Conservation (phyloP, 2,329 filamentous ascomycete genomes). For the Coccinonectria pachysandricola region DNA sequence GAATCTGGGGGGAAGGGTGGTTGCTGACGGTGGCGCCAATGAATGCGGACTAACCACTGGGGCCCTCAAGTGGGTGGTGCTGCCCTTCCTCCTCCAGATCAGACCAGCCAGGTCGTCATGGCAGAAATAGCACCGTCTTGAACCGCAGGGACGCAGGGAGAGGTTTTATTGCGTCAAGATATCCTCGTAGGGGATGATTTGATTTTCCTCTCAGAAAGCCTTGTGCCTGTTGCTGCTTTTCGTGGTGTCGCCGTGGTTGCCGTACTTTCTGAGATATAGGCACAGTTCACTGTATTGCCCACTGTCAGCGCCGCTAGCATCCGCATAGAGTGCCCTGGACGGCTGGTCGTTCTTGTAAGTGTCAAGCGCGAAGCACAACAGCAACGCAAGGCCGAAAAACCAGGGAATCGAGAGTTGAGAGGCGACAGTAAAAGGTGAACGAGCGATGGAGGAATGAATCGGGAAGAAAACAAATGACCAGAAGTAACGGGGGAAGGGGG, state of each 20-base stretch:
- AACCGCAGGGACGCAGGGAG: slow-evolving; percentile 15
- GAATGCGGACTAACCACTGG: slow-evolving; percentile 21
- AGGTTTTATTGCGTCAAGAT: no score
- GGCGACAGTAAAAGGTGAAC: slow-evolving; percentile 2
- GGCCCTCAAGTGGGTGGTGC: slow-evolving; percentile 20
- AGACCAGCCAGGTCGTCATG: slow-evolving; percentile 19
- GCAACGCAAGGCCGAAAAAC: slow-evolving; percentile 11
- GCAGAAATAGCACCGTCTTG: slow-evolving; percentile 17
- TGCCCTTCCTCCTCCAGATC: slow-evolving; percentile 17
- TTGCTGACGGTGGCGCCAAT: slow-evolving; percentile 20
- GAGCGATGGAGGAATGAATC: slow-evolving; percentile 12
- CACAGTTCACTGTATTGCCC: no score
- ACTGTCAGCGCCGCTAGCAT: slow-evolving; percentile 7
- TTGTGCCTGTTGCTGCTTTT: no score
- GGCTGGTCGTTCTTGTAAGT: slow-evolving; percentile 16
- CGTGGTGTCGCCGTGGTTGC: no score
- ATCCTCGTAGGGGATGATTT: slow-evolving; percentile 4
- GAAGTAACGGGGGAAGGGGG: slow-evolving; percentile 25
- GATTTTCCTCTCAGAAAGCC: slow-evolving; percentile 5
- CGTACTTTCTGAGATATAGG: no score
- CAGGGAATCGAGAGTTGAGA: no score
- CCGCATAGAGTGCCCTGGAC: slow-evolving; percentile 13
- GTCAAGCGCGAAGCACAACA: slow-evolving; percentile 12
- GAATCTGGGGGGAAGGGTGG: slow-evolving; percentile 18
- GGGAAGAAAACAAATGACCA: slow-evolving; percentile 18